Evolutionary conservation across 345 rosid genomes (phyloP), one percentile per base, ranked within the genome.

Genomic region (Alliaria petiolata): DNA sequence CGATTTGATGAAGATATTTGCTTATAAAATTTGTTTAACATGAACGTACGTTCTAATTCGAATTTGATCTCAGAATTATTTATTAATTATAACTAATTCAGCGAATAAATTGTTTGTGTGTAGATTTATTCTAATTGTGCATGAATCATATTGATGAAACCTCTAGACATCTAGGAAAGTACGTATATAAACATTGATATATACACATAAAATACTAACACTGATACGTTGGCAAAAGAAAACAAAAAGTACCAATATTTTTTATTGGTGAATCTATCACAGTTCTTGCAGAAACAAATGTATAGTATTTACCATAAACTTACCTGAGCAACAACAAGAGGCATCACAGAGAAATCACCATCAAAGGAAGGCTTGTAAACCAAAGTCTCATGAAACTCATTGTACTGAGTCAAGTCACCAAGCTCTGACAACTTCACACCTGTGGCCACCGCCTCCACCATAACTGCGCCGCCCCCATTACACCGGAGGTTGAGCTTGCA

Each of bases 311-410:
- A 45, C 11, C 20, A 55, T 6, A 38, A 35, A 45, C 22, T 68
- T 31, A 83, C 90, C 84, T 85, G 89, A 62, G 88, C 89, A 82
- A 85, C 89, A 66, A 85, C 79, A 4, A 86, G 79, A 75, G 91
- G 95, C 85, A 86, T 83, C 6, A 34, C 69, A 22, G 85, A 59
- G 70, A 83, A 72, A 76, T 84, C 71, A 30, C 70, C 81, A 38
- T 65, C 63, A 30, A 75, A 72, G 54, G 50, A 67, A 78, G 87
- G 89, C 75, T 81, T 85, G 62, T 72, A 73, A 53, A 81, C 86
- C 70, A 89, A 57, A 17, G 72, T 76, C 80, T 85, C 91, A 26
- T 71, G 79, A 70, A 83, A 80, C 44, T 81, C 82, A 60, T 73
- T 75, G 63, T 89, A 82, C 39, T 80, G 83, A 33, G 80, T 82